phyloP scores from a whole-genome alignment of 768 basidiomycete genomes.

The Amanita rimosa region DNA sequence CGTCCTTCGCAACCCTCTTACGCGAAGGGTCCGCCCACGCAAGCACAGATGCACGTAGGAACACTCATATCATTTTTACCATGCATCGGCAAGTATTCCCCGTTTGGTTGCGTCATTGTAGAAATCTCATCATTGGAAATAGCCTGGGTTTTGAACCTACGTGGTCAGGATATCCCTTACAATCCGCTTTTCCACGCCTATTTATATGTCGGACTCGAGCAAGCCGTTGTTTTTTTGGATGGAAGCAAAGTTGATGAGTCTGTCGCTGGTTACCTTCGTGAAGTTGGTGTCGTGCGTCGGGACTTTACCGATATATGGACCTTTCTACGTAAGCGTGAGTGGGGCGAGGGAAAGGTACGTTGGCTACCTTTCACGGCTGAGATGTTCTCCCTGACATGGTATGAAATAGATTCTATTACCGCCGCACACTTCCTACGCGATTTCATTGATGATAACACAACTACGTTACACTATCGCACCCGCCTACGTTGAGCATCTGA shows the following conservation, averaged over 20 bases:
- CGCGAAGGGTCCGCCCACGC: slow-evolving; percentile 47
- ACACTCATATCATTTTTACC: slow-evolving; percentile 62
- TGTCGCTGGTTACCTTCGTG: slow-evolving; percentile 44
- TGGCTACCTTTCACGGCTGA: background rate
- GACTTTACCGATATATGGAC: slow-evolving; percentile 76
- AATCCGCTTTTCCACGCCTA: slow-evolving; percentile 91
- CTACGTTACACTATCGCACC: slow-evolving; percentile 67
- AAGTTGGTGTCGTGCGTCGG: slow-evolving; percentile 42
- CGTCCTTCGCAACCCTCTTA: slow-evolving; percentile 50
- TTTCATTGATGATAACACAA: slow-evolving; percentile 76
- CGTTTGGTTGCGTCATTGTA: background rate
- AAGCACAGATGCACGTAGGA: slow-evolving; percentile 52
- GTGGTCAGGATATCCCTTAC: slow-evolving; percentile 84
- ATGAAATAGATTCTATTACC: slow-evolving; percentile 46
- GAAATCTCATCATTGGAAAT: slow-evolving; percentile 7
- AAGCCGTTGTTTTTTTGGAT: slow-evolving; percentile 72
- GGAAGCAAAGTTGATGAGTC: slow-evolving; percentile 47
- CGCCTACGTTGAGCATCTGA: slow-evolving; percentile 63
- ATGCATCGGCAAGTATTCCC: slow-evolving; percentile 46
- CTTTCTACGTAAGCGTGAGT: slow-evolving; percentile 62
- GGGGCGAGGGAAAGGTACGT: slow-evolving; percentile 68
- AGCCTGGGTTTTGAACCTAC: slow-evolving; percentile 84
- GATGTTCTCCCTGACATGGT: background rate
- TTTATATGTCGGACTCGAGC: slow-evolving; percentile 55
- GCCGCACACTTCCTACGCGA: slow-evolving; percentile 70